These are phyloP conservation scores for Paradendryphiella salina DNA, from an alignment of 2,329 filamentous ascomycete genomes.

Conservation along the genomic window DNA sequence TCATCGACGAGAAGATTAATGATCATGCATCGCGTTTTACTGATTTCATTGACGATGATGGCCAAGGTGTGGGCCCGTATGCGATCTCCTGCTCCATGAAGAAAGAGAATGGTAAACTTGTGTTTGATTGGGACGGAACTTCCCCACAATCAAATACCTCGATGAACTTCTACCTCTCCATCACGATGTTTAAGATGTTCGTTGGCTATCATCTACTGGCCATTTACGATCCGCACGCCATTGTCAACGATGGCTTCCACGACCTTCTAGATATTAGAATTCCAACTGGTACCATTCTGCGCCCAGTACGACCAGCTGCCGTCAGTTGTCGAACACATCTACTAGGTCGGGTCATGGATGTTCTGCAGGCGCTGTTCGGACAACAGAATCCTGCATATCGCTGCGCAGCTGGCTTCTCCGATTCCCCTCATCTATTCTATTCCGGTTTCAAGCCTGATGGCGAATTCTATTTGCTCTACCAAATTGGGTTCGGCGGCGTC, in stretches of 20 bases:
- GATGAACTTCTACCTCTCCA: conserved; percentile 56
- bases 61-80: conserved; percentile 52
- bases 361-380: conserved; percentile 56
- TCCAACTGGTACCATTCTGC: conserved; percentile 52
- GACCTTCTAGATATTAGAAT: conserved; percentile 55
- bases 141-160: conserved; percentile 52
- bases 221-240: conserved; percentile 53
- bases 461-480: conserved; percentile 56
- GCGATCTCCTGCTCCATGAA: conserved; percentile 55
- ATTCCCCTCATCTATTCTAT: conserved; percentile 57
- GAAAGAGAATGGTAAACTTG: conserved; percentile 49
- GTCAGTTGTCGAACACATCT: conserved; percentile 55
- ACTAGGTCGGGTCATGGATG: conserved; percentile 54
- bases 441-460: conserved; percentile 55
- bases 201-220: conserved; percentile 56
- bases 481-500: conserved; percentile 57
- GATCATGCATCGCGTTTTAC: conserved; percentile 51
- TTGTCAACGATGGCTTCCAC: conserved; percentile 58
- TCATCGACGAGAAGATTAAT: conserved; percentile 53
- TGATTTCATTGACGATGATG: conserved; percentile 57
- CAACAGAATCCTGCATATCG: conserved; percentile 53
- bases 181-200: conserved; percentile 58
- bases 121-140: conserved; percentile 56
- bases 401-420: conserved; percentile 56
- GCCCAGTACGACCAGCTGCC: conserved; percentile 53